phyloP scores from a whole-genome alignment of 495 filamentous ascomycete species.

The Hypoxylon intermedium region DNA sequence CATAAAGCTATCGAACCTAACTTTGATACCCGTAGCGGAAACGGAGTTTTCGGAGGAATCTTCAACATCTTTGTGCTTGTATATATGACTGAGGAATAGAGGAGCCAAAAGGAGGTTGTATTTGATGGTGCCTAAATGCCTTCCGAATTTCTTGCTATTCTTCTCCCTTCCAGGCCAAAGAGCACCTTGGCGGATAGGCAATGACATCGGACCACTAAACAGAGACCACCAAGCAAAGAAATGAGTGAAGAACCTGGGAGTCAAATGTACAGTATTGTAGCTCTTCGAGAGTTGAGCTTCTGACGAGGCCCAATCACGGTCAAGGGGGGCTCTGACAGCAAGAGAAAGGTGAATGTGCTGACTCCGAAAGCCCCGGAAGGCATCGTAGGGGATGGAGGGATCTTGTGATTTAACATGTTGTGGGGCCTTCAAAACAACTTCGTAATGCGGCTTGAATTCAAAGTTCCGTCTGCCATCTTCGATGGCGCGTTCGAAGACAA shows the following conservation, averaged over 20 bases:
- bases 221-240: constrained; percentile 98
- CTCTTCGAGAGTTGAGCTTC: constrained; percentile 77
- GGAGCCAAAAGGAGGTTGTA: constrained; percentile 93
- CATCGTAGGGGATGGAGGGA: constrained; percentile 74
- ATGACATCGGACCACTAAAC: constrained; percentile 92
- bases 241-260: constrained; percentile 94
- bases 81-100: constrained; percentile 92
- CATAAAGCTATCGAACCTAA: constrained; percentile 93
- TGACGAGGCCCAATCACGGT: constrained; percentile 78
- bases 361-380: constrained; percentile 91
- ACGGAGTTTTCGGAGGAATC: constrained; percentile 81
- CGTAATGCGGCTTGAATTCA: constrained; percentile 89
- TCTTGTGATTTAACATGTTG: constrained; percentile 65
- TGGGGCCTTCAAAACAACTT: constrained; percentile 84
- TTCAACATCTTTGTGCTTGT: constrained; percentile 96
- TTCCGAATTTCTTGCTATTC: constrained; percentile 96
- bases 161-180: constrained; percentile 92
- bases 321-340: constrained; percentile 81
- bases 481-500: constrained; percentile 88
- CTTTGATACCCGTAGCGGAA: constrained; percentile 91
- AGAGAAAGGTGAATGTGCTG: constrained; percentile 94
- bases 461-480: constrained; percentile 72
- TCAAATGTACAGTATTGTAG: constrained; percentile 94
- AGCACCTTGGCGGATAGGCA: constrained; percentile 89
- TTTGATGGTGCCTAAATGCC: constrained; percentile 95